Conservation (phyloP, 2,329 filamentous ascomycete species). For the Alternaria sp. region DNA sequence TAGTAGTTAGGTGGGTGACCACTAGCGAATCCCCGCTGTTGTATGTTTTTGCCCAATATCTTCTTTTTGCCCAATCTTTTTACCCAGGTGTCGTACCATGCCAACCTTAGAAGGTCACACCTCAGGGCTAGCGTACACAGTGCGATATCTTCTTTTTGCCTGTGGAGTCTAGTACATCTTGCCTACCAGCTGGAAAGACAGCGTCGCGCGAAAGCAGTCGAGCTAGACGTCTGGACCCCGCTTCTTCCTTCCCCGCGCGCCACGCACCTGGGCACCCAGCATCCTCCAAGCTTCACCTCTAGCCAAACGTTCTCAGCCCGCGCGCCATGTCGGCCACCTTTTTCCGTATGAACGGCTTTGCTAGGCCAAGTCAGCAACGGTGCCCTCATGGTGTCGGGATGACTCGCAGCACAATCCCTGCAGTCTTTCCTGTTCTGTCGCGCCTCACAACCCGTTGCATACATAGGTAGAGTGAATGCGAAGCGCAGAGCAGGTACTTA, state of each 20-base stretch:
- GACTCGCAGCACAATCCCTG: constrained; percentile 1
- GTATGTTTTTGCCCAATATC: too few species aligned
- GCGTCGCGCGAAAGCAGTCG: not conserved
- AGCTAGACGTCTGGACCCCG: not conserved
- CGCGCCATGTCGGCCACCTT: not conserved
- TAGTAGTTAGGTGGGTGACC: too few species aligned
- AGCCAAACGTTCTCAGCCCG: not conserved
- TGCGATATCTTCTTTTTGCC: too few species aligned
- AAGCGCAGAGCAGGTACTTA: not conserved
- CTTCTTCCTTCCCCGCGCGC: not conserved
- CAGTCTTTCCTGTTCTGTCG: constrained; percentile 1
- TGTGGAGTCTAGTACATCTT: too few species aligned
- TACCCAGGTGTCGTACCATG: too few species aligned
- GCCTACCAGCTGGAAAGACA: too few species aligned
- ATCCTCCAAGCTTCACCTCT: not conserved
- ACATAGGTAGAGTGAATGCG: not conserved
- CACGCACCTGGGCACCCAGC: not conserved
- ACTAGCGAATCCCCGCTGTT: too few species aligned
- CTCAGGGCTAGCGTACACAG: too few species aligned
- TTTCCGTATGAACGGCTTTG: not conserved
- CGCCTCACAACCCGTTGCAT: not conserved
- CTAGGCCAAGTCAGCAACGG: not conserved
- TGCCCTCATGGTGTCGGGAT: not conserved
- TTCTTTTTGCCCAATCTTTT: not conserved
- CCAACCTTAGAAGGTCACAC: too few species aligned